These are phyloP conservation scores for Ganoderma multipileum DNA, from an alignment of 1,284 basidiomycete species.

Conservation along the genomic window DNA sequence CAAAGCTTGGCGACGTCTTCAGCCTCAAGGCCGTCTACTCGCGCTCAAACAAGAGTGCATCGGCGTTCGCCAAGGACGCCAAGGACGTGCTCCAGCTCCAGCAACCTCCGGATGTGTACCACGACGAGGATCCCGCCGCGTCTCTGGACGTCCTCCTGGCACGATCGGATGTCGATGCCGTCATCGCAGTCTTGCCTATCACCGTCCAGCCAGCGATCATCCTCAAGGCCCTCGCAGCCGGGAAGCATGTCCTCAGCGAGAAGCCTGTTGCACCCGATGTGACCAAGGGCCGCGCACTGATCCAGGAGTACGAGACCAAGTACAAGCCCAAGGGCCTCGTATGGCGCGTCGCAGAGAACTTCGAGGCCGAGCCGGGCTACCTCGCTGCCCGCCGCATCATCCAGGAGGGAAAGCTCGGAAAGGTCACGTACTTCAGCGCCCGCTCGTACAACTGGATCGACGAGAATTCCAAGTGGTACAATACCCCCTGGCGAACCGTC, in stretches of 20 bases:
- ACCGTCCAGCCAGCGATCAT: slow-evolving; percentile 74
- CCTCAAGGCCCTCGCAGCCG: slow-evolving; percentile 65
- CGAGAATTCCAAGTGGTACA: slow-evolving; percentile 75
- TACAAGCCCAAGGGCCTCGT: slow-evolving; percentile 76
- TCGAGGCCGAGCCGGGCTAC: slow-evolving; percentile 72
- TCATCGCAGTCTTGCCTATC: slow-evolving; percentile 83
- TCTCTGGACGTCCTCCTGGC: slow-evolving; percentile 71
- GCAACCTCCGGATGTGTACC: slow-evolving; percentile 57
- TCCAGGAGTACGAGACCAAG: slow-evolving; percentile 67
- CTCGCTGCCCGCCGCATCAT: slow-evolving; percentile 61
- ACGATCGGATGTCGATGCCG: slow-evolving; percentile 70
- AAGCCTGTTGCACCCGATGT: slow-evolving; percentile 86
- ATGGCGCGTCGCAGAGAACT: slow-evolving; percentile 91
- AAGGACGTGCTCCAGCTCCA: slow-evolving; percentile 49
- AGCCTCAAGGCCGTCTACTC: slow-evolving; percentile 79
- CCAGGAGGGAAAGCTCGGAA: slow-evolving; percentile 64
- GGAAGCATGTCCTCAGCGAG: slow-evolving; percentile 88
- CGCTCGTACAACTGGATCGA: slow-evolving; percentile 63
- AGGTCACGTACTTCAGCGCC: slow-evolving; percentile 67
- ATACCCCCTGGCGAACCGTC: slow-evolving; percentile 82
- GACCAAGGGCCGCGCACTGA: slow-evolving; percentile 63
- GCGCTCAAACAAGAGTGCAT: slow-evolving; percentile 70
- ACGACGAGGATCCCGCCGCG: slow-evolving; percentile 53
- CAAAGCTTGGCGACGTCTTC: slow-evolving; percentile 52
- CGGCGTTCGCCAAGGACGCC: slow-evolving; percentile 55